Evolutionary conservation across 2,329 filamentous ascomycete genomes (phyloP).

Genomic region (Arachnomyces sp.): DNA sequence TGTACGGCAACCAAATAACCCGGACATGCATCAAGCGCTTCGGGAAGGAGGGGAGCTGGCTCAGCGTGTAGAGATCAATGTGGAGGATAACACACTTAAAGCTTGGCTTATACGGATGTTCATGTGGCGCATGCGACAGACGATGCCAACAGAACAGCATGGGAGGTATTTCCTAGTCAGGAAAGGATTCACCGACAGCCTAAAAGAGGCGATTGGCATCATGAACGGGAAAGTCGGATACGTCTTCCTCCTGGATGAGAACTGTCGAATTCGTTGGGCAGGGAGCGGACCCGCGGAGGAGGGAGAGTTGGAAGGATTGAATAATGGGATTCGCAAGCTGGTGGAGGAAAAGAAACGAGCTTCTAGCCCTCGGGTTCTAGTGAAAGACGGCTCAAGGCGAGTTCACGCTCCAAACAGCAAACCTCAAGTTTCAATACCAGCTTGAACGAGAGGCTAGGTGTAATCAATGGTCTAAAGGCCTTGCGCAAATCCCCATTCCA

Average conservation of each 20-base stretch:
- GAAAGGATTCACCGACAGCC: conserved; percentile 48
- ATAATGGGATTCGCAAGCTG: conserved; percentile 34
- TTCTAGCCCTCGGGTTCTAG: no score
- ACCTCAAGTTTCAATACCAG: no score
- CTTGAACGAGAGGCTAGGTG: no score
- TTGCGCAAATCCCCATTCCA: no score
- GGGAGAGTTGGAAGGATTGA: conserved; percentile 35
- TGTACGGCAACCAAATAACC: conserved; percentile 57
- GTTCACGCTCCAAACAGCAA: no score
- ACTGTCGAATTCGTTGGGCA: conserved; percentile 90
- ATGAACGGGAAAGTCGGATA: conserved; percentile 91
- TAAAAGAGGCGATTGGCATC: conserved; percentile 56
- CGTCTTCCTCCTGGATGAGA: conserved; percentile 78
- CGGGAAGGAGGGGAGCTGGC: conserved; percentile 44
- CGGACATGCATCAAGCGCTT: conserved; percentile 59
- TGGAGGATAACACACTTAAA: conserved; percentile 70
- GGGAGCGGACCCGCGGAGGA: conserved; percentile 54
- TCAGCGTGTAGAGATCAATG: conserved; percentile 79
- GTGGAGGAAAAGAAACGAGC: conserved; percentile 30
- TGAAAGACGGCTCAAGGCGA: no score
- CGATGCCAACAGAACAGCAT: conserved; percentile 45
- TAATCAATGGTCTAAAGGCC: no score
- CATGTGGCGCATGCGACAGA: conserved; percentile 42
- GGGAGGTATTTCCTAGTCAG: conserved; percentile 53
- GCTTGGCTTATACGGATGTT: conserved; percentile 51